phyloP scores from a whole-genome alignment of 306 rosid species.

The Notholithocarpus densiflorus region DNA sequence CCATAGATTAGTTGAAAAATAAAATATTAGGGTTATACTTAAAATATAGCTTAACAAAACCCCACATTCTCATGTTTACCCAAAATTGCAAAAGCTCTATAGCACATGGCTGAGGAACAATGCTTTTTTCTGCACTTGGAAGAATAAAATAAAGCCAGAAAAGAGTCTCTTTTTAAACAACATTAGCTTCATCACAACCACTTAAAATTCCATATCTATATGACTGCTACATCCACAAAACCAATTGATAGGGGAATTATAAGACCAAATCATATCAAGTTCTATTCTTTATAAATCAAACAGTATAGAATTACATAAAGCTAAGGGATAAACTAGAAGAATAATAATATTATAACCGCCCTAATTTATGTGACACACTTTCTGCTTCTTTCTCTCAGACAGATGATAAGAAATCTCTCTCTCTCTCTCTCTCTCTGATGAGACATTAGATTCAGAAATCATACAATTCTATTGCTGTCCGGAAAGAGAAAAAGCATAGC shows the following conservation, averaged over 20 bases:
- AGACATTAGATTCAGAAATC: conserved; percentile 41
- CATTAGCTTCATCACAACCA: conserved; percentile 18
- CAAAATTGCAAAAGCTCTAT: conserved; percentile 18
- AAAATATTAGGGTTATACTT: conserved; percentile 8
- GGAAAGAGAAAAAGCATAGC: conserved; percentile 14
- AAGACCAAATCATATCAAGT: conserved; percentile 28
- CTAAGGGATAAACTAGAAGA: conserved; percentile 36
- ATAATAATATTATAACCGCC: conserved; percentile 35
- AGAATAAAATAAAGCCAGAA: conserved; percentile 32
- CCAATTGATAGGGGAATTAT: conserved; percentile 14
- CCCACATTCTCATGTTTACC: conserved; percentile 4
- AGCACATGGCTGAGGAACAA: conserved; percentile 17
- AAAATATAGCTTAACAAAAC: conserved; percentile 1
- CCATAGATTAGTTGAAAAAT: conserved; percentile 4
- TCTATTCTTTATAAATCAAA: conserved; percentile 15
- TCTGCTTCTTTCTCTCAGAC: conserved; percentile 84
- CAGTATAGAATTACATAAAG: conserved; percentile 11
- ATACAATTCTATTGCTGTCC: conserved; percentile 18
- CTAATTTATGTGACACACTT: conserved; percentile 45
- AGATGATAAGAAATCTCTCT: conserved; percentile 24
- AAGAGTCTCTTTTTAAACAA: conserved; percentile 34
- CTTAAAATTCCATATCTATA: conserved; percentile 2
- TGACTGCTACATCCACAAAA: neutral
- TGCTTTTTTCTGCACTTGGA: conserved; percentile 19
- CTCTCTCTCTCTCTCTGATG: conserved; percentile 17